Base-by-base conservation (phyloP, 345 rosid species). In the Cardamine chenopodiifolia region DNA sequence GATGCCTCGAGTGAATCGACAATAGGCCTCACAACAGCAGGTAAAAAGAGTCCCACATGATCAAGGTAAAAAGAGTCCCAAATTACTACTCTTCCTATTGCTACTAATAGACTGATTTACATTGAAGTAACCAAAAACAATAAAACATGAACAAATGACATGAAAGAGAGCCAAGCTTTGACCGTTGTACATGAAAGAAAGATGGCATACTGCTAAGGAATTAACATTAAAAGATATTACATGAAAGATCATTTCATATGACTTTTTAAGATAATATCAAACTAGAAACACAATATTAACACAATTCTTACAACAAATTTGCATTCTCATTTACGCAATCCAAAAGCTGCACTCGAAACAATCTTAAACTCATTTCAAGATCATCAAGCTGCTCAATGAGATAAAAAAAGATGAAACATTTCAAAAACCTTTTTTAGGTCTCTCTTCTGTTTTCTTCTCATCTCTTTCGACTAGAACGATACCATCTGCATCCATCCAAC, bases 11-110 rank as follows among this genome's bases (percentile, higher is more conserved):
- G 78, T 12, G 99, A 96, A 78, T 96, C 98, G 25, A 96, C 82
- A 17, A 96, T 87, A 72, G 99, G 99, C 81, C 96, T 88, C 61
- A 92, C 98, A 58, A 89, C 91, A 62, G 99, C 98, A 19, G 98
- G 99, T 72, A 92, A 88, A 82, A 92, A 87, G 31, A 96, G 90
- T 68, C 98, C 99, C 89, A 85, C 32, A 70, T 34, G 2, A 68
- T 12, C 25, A n/a, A n/a, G n/a, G n/a, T n/a, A n/a, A n/a, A n/a
- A n/a, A n/a, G n/a, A n/a, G n/a, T n/a, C n/a, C n/a, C n/a, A n/a
- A n/a, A n/a, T n/a, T n/a, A n/a, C n/a, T n/a, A n/a, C n/a, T n/a
- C n/a, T n/a, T n/a, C n/a, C n/a, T n/a, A n/a, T 17, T 28, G 23
- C 53, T 58, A 47, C 47, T 15, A 42, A 62, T 0, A 15, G 31